A percentile compares a stretch with the other conserved stretches of the same genome.
phyloP scores from a whole-genome alignment of 1,139 yeast species.

The Torulaspora pretoriensis region DNA sequence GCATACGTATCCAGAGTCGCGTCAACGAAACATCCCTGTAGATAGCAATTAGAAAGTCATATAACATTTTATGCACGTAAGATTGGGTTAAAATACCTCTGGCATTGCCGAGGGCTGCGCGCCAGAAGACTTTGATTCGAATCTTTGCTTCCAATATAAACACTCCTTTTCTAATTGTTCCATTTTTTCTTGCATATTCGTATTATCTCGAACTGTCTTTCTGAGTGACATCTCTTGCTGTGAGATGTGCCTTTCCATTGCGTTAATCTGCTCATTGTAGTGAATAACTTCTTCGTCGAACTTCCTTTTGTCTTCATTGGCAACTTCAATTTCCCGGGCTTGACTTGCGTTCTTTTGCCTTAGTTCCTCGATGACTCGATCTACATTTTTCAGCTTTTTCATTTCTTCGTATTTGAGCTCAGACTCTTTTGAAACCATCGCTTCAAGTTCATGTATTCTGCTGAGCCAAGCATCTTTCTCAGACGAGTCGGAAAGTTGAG shows the following conservation, averaged over 20 bases:
- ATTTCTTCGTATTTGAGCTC: conserved; percentile 36
- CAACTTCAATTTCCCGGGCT: conserved; percentile 30
- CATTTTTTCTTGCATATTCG: conserved; percentile 34
- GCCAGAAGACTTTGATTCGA: conserved; percentile 33
- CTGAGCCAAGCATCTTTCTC: conserved; percentile 42
- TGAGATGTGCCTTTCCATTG: conserved; percentile 38
- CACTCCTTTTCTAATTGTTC: conserved; percentile 61
- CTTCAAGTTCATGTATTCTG: conserved; percentile 37
- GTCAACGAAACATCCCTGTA: conserved; percentile 6
- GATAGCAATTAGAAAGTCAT: conserved; percentile 4
- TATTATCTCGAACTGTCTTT: conserved; percentile 36
- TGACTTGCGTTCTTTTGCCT: conserved; percentile 28
- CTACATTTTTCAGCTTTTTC: conserved; percentile 38
- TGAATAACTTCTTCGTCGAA: conserved; percentile 38
- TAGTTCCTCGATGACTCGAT: conserved; percentile 38
- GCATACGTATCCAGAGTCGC: neutral
- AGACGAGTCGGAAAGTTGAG: conserved; percentile 37
- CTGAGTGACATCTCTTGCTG: conserved; percentile 36
- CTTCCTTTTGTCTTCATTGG: conserved; percentile 38
- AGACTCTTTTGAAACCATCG: conserved; percentile 34
- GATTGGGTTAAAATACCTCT: conserved; percentile 31
- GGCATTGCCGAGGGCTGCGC: conserved; percentile 15
- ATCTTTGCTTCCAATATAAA: conserved; percentile 54
- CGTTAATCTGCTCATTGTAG: conserved; percentile 32
- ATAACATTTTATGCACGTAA: neutral